These are phyloP conservation scores for Glycine soja DNA, from an alignment of 306 rosid species.

Conservation along the genomic window DNA sequence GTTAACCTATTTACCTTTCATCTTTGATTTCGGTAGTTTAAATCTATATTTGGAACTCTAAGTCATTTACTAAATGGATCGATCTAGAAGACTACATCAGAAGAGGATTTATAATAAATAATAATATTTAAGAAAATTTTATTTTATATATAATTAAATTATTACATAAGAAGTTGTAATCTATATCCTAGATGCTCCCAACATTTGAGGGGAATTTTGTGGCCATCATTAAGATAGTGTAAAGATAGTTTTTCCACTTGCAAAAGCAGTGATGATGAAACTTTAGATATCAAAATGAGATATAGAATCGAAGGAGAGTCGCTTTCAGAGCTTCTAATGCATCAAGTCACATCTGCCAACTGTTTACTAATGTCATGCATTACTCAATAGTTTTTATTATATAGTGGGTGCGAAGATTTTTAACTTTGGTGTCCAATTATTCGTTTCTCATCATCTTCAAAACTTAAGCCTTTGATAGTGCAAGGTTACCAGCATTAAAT, in stretches of 20 bases:
- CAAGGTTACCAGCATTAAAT: neutral
- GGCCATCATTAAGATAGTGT: neutral
- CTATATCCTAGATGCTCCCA: too few species aligned
- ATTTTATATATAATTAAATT: too few species aligned
- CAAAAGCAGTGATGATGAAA: too few species aligned
- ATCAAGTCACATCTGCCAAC: neutral
- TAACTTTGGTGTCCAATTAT: neutral
- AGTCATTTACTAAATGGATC: too few species aligned
- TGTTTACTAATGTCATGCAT: neutral
- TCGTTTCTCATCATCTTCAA: neutral
- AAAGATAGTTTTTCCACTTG: neutral
- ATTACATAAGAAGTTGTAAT: too few species aligned
- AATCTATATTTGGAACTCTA: too few species aligned
- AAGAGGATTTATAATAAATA: too few species aligned
- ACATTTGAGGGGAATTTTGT: neutral
- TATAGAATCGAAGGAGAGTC: neutral
- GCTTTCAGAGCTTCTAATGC: neutral
- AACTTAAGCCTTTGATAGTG: slow-evolving; percentile 2
- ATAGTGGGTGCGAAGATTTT: neutral
- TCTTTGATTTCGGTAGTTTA: too few species aligned
- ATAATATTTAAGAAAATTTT: too few species aligned
- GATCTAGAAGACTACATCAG: too few species aligned
- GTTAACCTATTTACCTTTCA: too few species aligned
- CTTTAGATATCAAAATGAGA: slow-evolving; percentile 10
- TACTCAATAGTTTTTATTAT: neutral